Conservation (phyloP, 2,329 filamentous ascomycete genomes). For the Lasiodiplodia citricola region DNA sequence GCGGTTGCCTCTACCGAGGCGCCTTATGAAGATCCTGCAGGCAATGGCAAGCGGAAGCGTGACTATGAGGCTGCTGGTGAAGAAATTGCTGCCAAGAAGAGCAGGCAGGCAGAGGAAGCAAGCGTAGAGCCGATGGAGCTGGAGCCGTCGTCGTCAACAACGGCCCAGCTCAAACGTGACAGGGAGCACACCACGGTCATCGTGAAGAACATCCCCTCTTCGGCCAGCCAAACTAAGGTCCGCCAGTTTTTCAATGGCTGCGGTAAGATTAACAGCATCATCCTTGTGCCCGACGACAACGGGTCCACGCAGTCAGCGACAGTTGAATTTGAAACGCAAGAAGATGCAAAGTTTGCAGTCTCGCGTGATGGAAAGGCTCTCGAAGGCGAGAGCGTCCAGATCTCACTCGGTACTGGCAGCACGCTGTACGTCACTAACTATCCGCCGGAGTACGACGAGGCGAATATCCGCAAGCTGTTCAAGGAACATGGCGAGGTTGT, state of each 20-base stretch:
- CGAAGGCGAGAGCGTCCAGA: slow-evolving; percentile 72
- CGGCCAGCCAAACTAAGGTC: slow-evolving; percentile 73
- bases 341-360: slow-evolving; percentile 81
- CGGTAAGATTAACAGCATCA: slow-evolving; percentile 80
- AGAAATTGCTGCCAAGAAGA: slow-evolving; percentile 69
- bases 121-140: slow-evolving; percentile 27
- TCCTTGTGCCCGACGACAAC: slow-evolving; percentile 66
- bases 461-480: slow-evolving; percentile 70
- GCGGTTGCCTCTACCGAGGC: slow-evolving; percentile 33
- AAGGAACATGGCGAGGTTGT: slow-evolving; percentile 76
- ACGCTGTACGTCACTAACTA: slow-evolving; percentile 94
- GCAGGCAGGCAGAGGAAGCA: slow-evolving; percentile 53
- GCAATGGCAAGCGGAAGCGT: slow-evolving; percentile 73
- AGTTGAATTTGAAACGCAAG: slow-evolving; percentile 81
- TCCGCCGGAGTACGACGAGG: slow-evolving; percentile 75
- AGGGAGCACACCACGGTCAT: slow-evolving; percentile 88
- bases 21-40: slow-evolving; percentile 32
- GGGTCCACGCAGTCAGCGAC: slow-evolving; percentile 67
- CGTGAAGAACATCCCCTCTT: slow-evolving; percentile 74
- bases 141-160: slow-evolving; percentile 26
- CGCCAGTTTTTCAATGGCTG: slow-evolving; percentile 92
- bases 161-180: slow-evolving; percentile 62
- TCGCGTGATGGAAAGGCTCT: slow-evolving; percentile 82
- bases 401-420: slow-evolving; percentile 75
- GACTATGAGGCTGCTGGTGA: slow-evolving; percentile 61